Evolutionary conservation across 2,329 filamentous ascomycete genomes (phyloP), one percentile per base, ranked within the genome.

Genomic region (Salinomyces thailandicus): DNA sequence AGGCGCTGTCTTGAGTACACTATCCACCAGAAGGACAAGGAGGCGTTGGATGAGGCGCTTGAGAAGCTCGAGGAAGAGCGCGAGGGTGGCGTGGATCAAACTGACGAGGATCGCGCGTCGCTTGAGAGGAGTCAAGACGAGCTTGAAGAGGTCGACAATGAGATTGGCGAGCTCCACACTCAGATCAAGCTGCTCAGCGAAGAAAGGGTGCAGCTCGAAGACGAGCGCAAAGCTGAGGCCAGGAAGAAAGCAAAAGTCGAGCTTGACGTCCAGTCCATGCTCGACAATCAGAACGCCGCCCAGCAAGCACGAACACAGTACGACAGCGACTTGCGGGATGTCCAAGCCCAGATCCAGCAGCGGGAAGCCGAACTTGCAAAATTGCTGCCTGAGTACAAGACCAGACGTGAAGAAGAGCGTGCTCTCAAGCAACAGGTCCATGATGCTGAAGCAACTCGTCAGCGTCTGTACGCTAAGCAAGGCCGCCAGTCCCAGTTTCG

Each of bases 1-100:
- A 77, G 86, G 41, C 73, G 87, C 46, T 95, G 87, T 57, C 70
- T 98, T 31, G 85, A 96, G 60, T 96, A 96, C 57, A 91, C 87
- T 1, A 87, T 94, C 52, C 86, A 94, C 61, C 80, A 91, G 49
- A 80, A 85, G 43, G 85, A 95, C 53, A 86, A 96, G 56, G 73
- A 80, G 13, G 80, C 82, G 15, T 77, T 94, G 22, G 71, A 81
- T 41, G 75, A 77, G 30, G 77, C 81, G 3, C 72, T 98, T 13
- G 84, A 91, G 37, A 79, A 79, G 38, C 77, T 98, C 27, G 89
- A 96, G 48, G 80, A 81, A 39, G 75, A 78, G 33, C 76, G 87
- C 36, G 81, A 86, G 49, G 81, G 79, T 19, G 86, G 89, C 1
- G 77, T 87, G 18, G 86, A 93, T 45, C 82, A 81, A 43, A 85